Evolutionary conservation across 768 basidiomycete genomes (phyloP).

Genomic region (Pulveroboletus sp.): DNA sequence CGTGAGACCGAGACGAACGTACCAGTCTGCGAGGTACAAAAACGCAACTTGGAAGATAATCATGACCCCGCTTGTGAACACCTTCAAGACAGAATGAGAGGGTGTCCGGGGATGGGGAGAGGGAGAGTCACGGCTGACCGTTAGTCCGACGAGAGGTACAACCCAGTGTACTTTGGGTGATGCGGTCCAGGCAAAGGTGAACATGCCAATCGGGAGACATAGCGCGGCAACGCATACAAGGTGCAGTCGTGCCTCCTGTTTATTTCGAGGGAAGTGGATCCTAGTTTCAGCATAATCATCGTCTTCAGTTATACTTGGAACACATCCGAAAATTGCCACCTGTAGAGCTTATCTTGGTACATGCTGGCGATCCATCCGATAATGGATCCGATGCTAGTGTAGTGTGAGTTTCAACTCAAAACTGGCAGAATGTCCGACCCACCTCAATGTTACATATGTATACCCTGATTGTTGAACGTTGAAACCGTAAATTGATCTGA

Average conservation of each 20-base stretch:
- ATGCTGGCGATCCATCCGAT: conserved; percentile 42
- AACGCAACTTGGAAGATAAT: conserved; percentile 41
- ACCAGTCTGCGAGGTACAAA: conserved; percentile 51
- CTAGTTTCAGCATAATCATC: conserved; percentile 19
- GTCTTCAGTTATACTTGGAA: not conserved
- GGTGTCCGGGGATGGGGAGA: not conserved
- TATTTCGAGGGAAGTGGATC: conserved; percentile 16
- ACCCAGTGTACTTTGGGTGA: conserved; percentile 57
- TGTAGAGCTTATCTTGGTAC: conserved; percentile 48
- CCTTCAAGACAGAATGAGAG: conserved; percentile 20
- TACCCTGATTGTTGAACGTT: conserved; percentile 38
- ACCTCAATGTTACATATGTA: conserved; percentile 40
- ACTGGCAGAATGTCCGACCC: conserved; percentile 13
- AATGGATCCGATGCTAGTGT: conserved; percentile 45
- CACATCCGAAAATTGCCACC: conserved; percentile 25
- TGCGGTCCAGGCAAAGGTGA: conserved; percentile 69
- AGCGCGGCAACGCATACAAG: conserved; percentile 49
- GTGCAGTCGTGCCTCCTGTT: conserved; percentile 58
- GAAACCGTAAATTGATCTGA: conserved; percentile 55
- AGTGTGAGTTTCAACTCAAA: not conserved
- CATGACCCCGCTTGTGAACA: conserved; percentile 31
- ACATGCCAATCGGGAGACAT: conserved; percentile 52
- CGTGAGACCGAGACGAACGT: conserved; percentile 7
- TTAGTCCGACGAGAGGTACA: conserved; percentile 24
- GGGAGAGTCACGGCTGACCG: conserved; percentile 10